Percentiles rank a stretch among this genome's conserved stretches.
phyloP scores from a whole-genome alignment of 129 eudicot species.

The Saussurea involucrata region DNA sequence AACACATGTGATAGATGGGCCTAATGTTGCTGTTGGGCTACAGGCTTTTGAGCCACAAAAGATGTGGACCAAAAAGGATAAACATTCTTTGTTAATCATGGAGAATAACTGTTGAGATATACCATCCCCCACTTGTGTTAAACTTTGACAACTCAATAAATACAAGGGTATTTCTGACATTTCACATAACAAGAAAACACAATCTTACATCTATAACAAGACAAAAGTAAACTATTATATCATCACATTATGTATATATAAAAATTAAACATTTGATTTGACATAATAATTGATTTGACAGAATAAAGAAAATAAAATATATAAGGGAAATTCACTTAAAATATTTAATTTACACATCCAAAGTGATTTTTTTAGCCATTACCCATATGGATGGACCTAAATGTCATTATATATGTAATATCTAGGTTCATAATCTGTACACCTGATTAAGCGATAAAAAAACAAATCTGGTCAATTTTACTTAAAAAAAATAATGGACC shows the following conservation, averaged over 20 bases:
- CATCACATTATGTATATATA: constrained; percentile 7
- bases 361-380: no score
- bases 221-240: constrained; percentile 31
- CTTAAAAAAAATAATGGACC: no score
- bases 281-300: constrained; percentile 1
- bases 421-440: no score
- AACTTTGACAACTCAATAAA: constrained; percentile 29
- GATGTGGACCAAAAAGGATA: constrained; percentile 37
- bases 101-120: constrained; percentile 33
- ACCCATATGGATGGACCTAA: no score
- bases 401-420: no score
- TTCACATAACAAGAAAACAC: constrained; percentile 8
- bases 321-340: no score
- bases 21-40: constrained; percentile 45
- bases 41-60: constrained; percentile 21
- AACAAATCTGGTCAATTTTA: no score
- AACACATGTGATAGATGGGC: constrained; percentile 24
- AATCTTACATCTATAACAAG: constrained; percentile 33
- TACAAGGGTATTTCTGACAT: constrained; percentile 19
- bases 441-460: no score
- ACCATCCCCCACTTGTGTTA: constrained; percentile 18
- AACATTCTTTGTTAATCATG: constrained; percentile 26
- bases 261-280: constrained; percentile 5
- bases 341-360: no score
- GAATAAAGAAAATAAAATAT: not conserved